These are phyloP conservation scores for Balamuthia mandrillaris DNA, from an alignment of 208 protist genomes.

Conservation along the genomic window DNA sequence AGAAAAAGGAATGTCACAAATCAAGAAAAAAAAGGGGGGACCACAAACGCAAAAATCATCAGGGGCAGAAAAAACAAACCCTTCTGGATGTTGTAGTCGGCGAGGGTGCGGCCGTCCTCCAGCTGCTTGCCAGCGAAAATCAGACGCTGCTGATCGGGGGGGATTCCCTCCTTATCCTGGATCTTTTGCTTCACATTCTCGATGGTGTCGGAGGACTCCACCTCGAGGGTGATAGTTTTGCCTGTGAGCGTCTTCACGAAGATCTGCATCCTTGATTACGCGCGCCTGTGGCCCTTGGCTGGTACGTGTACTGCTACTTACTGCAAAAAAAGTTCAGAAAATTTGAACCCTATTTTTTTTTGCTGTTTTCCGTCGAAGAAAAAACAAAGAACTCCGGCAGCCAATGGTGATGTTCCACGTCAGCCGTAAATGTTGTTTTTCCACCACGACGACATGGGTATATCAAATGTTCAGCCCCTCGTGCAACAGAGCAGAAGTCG, in stretches of 20 bases:
- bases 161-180: conserved; percentile 77
- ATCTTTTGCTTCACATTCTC: conserved; percentile 72
- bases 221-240: conserved; percentile 86
- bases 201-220: conserved; percentile 75
- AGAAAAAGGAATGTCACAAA: neutral
- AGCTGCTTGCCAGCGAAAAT: conserved; percentile 91
- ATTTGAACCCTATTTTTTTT: too few species aligned
- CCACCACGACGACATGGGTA: too few species aligned
- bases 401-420: too few species aligned
- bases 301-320: too few species aligned
- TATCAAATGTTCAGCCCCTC: too few species aligned
- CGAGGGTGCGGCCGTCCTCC: conserved; percentile 83
- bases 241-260: conserved; percentile 75
- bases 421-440: too few species aligned
- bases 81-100: conserved; percentile 78
- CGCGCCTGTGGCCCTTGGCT: neutral
- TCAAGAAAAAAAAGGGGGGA: neutral
- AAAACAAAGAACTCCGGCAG: too few species aligned
- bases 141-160: conserved; percentile 86
- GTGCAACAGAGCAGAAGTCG: too few species aligned
- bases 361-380: too few species aligned
- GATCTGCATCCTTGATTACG: conserved; percentile 49
- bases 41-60: neutral
- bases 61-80: too few species aligned
- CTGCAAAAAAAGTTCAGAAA: too few species aligned